A percentile compares a stretch with the other conserved stretches of the same genome.
Evolutionary conservation across 371 early-diverging fungal species (phyloP).

Genomic region (Mortierella sp.): DNA sequence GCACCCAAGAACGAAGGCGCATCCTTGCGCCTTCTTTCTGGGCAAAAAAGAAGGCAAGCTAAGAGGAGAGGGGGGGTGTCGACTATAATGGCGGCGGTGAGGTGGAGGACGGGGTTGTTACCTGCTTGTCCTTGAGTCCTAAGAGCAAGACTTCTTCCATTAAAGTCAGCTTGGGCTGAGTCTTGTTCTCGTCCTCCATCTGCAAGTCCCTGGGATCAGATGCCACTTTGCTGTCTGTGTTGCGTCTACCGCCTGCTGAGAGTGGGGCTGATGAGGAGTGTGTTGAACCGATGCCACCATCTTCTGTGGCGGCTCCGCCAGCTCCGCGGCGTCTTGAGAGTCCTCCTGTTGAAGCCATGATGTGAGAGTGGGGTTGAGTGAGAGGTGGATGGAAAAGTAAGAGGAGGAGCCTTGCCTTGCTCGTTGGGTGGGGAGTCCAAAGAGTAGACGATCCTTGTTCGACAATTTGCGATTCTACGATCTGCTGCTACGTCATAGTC

Average conservation of each 20-base stretch:
- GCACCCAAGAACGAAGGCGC: constrained; percentile 2
- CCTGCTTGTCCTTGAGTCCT: constrained; percentile 96
- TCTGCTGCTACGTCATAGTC: neutral
- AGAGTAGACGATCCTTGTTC: neutral
- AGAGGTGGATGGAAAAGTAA: neutral
- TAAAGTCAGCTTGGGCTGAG: constrained; percentile 84
- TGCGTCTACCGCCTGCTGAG: constrained; percentile 23
- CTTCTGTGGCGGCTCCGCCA: constrained; percentile 37
- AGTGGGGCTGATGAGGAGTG: constrained; percentile 36
- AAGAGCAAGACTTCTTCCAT: constrained; percentile 95
- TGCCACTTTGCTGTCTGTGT: constrained; percentile 42
- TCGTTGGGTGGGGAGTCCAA: neutral
- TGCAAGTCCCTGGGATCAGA: constrained; percentile 56
- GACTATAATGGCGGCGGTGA: neutral
- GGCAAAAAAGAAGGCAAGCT: neutral
- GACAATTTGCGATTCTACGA: neutral
- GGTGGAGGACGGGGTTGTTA: constrained; percentile 31
- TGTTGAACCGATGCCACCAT: constrained; percentile 20
- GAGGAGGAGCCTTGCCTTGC: neutral
- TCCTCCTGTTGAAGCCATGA: constrained; percentile 53
- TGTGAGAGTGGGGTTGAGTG: neutral
- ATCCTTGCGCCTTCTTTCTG: neutral
- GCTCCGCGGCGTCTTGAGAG: constrained; percentile 57
- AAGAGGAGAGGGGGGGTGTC: neutral
- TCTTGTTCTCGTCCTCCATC: constrained; percentile 72